Evolutionary conservation across 352 stramenopile species (phyloP).

Genomic region (Globisporangium spiculum): DNA sequence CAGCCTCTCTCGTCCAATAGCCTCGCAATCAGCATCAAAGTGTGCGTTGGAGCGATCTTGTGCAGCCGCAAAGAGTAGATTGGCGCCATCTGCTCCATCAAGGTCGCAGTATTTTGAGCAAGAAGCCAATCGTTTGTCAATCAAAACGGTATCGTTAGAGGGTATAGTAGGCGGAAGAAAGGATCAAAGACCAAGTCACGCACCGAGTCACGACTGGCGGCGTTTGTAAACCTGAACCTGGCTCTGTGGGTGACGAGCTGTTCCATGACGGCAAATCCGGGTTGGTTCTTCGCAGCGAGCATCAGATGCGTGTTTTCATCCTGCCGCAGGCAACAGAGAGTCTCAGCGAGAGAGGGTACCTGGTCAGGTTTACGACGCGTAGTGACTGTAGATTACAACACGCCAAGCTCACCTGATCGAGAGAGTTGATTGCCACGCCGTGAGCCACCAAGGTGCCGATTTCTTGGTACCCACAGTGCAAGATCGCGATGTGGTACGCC

Average conservation of each 20-base stretch:
- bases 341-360: too few species aligned
- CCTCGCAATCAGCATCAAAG: neutral
- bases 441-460: neutral
- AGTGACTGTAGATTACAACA: neutral
- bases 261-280: neutral
- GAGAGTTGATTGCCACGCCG: neutral
- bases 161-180: too few species aligned
- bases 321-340: too few species aligned
- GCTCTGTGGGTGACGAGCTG: constrained; percentile 2
- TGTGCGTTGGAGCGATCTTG: neutral
- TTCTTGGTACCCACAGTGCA: neutral
- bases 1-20: neutral
- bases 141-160: neutral
- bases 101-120: too few species aligned
- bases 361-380: too few species aligned
- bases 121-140: too few species aligned
- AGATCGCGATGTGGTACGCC: constrained; percentile 2
- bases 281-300: neutral
- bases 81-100: neutral
- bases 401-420: constrained; percentile 1
- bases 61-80: constrained; percentile 6
- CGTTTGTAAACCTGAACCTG: neutral
- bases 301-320: neutral
- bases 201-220: constrained; percentile 6
- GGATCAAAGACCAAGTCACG: neutral